Conservation (phyloP, 352 stramenopile genomes). For the Hyaloperonospora arabidopsidis region DNA sequence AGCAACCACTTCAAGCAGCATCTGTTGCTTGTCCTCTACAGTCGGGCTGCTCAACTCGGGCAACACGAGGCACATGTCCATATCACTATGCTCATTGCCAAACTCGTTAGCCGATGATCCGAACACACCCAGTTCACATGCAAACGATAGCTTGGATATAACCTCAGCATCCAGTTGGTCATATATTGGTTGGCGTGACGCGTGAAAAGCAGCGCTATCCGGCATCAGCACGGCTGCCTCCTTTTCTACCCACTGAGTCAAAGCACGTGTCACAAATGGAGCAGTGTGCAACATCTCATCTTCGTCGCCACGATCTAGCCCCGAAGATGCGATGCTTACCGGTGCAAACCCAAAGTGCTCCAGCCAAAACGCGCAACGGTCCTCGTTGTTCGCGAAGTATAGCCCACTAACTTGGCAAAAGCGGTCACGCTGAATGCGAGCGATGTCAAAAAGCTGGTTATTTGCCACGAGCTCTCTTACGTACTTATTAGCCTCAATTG, state of each 20-base stretch:
- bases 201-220: slow-evolving; percentile 48
- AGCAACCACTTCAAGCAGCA: slow-evolving; percentile 53
- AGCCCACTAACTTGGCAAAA: slow-evolving; percentile 72
- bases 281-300: slow-evolving; percentile 24
- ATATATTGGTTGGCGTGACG: slow-evolving; percentile 59
- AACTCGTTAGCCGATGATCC: slow-evolving; percentile 97
- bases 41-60: slow-evolving; percentile 17
- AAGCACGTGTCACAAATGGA: slow-evolving; percentile 33
- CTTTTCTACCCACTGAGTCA: slow-evolving; percentile 46
- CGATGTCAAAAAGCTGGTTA: slow-evolving; percentile 47
- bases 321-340: slow-evolving; percentile 16
- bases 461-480: slow-evolving; percentile 54
- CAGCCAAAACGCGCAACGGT: slow-evolving; percentile 48
- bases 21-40: slow-evolving; percentile 59
- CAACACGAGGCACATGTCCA: slow-evolving; percentile 91
- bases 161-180: slow-evolving; percentile 54
- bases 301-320: slow-evolving; percentile 15
- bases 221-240: slow-evolving; percentile 56
- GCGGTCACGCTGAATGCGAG: slow-evolving; percentile 47
- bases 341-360: slow-evolving; percentile 60
- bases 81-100: slow-evolving; percentile 85
- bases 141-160: slow-evolving; percentile 43
- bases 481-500: slow-evolving; percentile 55
- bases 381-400: slow-evolving; percentile 47
- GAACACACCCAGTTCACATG: slow-evolving; percentile 84